Evolutionary conservation across 2,329 filamentous ascomycete genomes (phyloP), one percentile per base, ranked within the genome.

Genomic region (Westerdykella aurantiaca): DNA sequence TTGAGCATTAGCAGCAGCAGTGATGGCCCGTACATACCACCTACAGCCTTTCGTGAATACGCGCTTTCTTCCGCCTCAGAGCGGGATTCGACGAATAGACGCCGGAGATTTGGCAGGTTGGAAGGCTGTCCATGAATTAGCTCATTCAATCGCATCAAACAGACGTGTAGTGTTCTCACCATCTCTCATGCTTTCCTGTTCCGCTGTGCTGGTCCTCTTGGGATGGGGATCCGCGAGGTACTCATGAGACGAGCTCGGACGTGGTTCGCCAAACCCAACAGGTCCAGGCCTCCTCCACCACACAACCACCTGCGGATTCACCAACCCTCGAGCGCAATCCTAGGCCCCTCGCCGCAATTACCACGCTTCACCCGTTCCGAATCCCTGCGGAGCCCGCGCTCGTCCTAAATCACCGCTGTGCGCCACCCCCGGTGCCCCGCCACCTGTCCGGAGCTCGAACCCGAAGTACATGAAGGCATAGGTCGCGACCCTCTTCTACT

Each of bases 11-110:
- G 9, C 21, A 41, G n/a, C 5, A 11, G 17, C 33, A 13, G 17
- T 16, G 17, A 35, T 11, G 9, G n/a, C 16, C n/a, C 17, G 3
- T 9, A 18, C 5, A 35, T 17, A 25, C 44, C 45, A 44, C 86
- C 62, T 72, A 96, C 93, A 41, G 93, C 93, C 69, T 84, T 94
- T 54, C 93, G 79, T 12, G 93, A 97, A 55, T 97, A 93, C 48
- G 89, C 86, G 66, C 93, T 86, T 69, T 97, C 93, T 67, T 98
- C 93, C 43, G 86, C 84, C 62, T 97, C 91, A 3, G 88, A 90
- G 46, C 93, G 80, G 25, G 91, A 86, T 71, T 97, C 91, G 42
- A 96, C 91, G 63, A 98, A 97, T 47, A 98, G 83, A 12, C 93
- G 86, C 40, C 93, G 83, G n/a, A 98, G 78, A 64, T 98, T 97